phyloP scores from a whole-genome alignment of 352 stramenopile species.

The Globisporangium polare region DNA sequence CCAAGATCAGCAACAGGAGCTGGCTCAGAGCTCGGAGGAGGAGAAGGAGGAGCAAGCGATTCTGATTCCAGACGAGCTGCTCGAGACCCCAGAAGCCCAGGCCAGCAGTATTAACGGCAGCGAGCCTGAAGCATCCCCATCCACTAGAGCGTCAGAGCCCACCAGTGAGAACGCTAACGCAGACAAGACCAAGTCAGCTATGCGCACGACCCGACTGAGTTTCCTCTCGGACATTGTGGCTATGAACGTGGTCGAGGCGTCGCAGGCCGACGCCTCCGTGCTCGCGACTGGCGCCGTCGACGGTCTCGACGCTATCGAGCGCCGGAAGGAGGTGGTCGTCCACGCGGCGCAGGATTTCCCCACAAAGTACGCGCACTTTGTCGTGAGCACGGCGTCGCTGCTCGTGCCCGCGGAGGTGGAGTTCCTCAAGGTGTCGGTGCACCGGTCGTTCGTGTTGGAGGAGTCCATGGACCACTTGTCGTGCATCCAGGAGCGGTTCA shows the following conservation, averaged over 20 bases:
- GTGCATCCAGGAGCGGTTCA: constrained; percentile 49
- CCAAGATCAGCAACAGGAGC: not conserved
- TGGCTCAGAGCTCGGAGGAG: not conserved
- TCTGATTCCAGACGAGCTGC: not conserved
- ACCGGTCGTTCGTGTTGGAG: constrained; percentile 58
- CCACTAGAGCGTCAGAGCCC: not conserved
- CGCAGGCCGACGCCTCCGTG: constrained; percentile 28
- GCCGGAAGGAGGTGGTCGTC: constrained; percentile 32
- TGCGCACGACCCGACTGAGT: constrained; percentile 23
- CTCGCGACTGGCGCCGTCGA: constrained; percentile 26
- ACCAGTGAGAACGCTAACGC: not conserved
- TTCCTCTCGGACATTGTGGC: constrained; percentile 27
- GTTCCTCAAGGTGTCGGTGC: constrained; percentile 62
- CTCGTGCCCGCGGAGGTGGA: constrained; percentile 63
- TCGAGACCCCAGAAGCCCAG: not conserved
- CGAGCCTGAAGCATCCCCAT: not conserved
- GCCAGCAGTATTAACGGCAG: not conserved
- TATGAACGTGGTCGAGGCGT: constrained; percentile 36
- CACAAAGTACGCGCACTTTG: constrained; percentile 73
- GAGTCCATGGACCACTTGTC: constrained; percentile 69
- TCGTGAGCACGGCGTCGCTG: constrained; percentile 56
- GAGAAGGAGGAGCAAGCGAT: constrained; percentile 6
- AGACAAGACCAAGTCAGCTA: constrained; percentile 25
- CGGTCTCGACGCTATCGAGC: constrained; percentile 29
- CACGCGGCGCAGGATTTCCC: constrained; percentile 55